These are phyloP conservation scores for Casuarina cunninghamiana DNA, from an alignment of 306 rosid species.

Conservation along the genomic window DNA sequence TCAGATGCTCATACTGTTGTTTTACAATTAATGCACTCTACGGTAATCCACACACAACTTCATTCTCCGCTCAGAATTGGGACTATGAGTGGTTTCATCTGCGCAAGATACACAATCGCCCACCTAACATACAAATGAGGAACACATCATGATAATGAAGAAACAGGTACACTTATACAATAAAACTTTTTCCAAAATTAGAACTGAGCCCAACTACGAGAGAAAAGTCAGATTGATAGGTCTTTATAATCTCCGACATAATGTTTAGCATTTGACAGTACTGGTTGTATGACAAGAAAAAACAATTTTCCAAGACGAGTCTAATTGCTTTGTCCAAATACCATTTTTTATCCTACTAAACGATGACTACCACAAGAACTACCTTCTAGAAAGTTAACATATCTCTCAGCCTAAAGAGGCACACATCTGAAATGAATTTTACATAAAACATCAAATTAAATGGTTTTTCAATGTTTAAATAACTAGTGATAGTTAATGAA, in stretches of 20 bases:
- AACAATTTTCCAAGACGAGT: background rate
- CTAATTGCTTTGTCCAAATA: background rate
- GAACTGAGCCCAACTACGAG: background rate
- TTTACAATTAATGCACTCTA: conserved; percentile 27
- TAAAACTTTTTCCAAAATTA: conserved; percentile 5
- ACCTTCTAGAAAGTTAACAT: background rate
- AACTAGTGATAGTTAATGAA: background rate
- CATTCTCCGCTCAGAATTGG: conserved; percentile 79
- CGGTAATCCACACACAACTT: conserved; percentile 21
- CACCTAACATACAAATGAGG: conserved; percentile 57
- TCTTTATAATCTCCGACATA: background rate
- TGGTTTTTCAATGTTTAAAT: background rate
- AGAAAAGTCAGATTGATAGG: background rate
- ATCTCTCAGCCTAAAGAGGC: too few relatives aligned
- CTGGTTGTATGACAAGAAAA: background rate
- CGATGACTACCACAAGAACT: background rate
- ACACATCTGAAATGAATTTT: background rate
- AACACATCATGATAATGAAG: conserved; percentile 4
- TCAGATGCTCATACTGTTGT: conserved; percentile 35
- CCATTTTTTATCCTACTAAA: too few relatives aligned
- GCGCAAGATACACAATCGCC: conserved; percentile 97
- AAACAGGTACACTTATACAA: background rate
- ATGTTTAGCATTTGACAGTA: background rate
- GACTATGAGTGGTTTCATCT: conserved; percentile 94
- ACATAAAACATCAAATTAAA: background rate